Evolutionary conservation across 805 yeast species (phyloP).

Genomic region (Pichia rugopelliculosa): DNA sequence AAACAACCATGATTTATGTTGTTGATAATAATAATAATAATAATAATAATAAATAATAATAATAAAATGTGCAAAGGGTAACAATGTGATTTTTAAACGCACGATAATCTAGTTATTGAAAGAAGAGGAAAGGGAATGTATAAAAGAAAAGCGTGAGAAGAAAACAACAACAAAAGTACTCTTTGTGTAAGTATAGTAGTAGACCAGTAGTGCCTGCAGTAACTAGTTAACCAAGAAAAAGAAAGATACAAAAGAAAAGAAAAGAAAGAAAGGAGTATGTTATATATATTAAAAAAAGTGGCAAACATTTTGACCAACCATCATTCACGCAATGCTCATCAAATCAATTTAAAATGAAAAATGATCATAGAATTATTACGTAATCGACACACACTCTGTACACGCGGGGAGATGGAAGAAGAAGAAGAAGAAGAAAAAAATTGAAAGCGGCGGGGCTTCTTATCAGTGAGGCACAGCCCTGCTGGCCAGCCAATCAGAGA

Average conservation of each 20-base stretch:
- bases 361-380: too few species aligned
- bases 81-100: not conserved
- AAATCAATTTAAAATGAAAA: not conserved
- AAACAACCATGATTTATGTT: constrained; percentile 24
- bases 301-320: not conserved
- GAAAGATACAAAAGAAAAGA: not conserved
- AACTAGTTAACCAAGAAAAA: not conserved
- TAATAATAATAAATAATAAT: too few species aligned
- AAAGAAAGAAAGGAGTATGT: not conserved
- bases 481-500: not conserved
- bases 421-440: too few species aligned
- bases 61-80: not conserved
- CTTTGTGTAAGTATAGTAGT: not conserved
- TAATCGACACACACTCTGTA: too few species aligned
- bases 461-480: not conserved
- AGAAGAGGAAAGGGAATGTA: not conserved
- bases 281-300: too few species aligned
- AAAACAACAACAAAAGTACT: not conserved
- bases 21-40: too few species aligned
- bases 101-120: not conserved
- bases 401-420: too few species aligned
- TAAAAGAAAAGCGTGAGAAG: not conserved
- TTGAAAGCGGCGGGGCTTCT: not conserved
- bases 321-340: not conserved
- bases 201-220: not conserved